Evolutionary conservation across 1,284 basidiomycete genomes (phyloP).

Genomic region (Farysia itapuensis): DNA sequence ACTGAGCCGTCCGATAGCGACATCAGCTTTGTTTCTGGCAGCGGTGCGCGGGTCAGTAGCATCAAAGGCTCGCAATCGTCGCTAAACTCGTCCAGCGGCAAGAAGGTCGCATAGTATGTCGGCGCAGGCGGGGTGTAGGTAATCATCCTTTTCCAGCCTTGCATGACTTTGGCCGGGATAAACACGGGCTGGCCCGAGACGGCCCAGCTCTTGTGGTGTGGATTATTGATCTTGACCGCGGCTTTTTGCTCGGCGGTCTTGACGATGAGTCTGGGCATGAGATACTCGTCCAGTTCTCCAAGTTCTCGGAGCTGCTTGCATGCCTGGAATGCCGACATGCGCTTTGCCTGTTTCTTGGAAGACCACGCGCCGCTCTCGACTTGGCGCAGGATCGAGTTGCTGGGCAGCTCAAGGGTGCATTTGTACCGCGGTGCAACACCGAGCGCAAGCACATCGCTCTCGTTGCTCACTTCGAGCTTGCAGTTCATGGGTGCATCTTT

Average conservation of each 20-base stretch:
- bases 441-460: background rate
- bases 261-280: constrained; percentile 20
- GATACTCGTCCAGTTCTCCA: constrained; percentile 34
- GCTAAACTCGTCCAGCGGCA: constrained; percentile 8
- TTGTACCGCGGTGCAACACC: constrained; percentile 1
- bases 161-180: constrained; percentile 14
- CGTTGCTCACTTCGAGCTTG: constrained; percentile 5
- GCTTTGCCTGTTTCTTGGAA: constrained; percentile 32
- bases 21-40: constrained; percentile 14
- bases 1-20: background rate
- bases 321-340: constrained; percentile 34
- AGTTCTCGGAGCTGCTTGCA: constrained; percentile 22
- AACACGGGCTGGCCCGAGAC: constrained; percentile 10
- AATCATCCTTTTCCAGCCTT: constrained; percentile 13
- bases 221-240: background rate
- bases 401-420: constrained; percentile 18
- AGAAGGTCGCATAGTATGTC: constrained; percentile 8
- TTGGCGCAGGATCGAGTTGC: constrained; percentile 14
- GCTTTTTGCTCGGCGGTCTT: background rate
- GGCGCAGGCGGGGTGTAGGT: too few relatives aligned
- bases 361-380: constrained; percentile 10
- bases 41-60: constrained; percentile 6
- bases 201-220: constrained; percentile 16
- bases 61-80: constrained; percentile 7
- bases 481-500: constrained; percentile 13